Conservation (phyloP, 1,284 basidiomycete species). For the Malassezia brasiliensis region DNA sequence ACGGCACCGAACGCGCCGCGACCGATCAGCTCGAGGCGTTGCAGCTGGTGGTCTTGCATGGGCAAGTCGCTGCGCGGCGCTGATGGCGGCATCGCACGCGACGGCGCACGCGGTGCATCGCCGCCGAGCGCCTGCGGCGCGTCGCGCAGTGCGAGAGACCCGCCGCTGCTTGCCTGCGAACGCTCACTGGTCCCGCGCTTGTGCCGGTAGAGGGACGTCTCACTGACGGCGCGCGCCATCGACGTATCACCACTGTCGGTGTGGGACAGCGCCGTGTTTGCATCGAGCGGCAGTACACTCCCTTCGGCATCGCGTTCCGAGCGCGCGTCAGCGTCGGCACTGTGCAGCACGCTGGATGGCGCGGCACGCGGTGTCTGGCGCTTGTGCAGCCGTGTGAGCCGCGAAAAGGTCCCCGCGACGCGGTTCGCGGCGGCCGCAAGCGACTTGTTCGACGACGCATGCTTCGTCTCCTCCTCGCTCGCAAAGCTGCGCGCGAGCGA, state of each 20-base stretch:
- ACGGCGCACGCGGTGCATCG: background rate
- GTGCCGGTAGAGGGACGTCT: background rate
- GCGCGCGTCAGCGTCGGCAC: slow-evolving; percentile 2
- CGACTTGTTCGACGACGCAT: slow-evolving; percentile 1
- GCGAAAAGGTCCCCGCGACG: slow-evolving; percentile 14
- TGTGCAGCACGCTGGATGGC: background rate
- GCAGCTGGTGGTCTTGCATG: slow-evolving; percentile 22
- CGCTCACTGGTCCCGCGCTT: slow-evolving; percentile 5
- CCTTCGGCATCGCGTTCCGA: background rate
- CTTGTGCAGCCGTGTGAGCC: slow-evolving; percentile 11
- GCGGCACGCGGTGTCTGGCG: background rate
- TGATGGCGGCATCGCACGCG: background rate
- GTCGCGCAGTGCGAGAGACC: background rate
- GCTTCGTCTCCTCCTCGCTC: background rate
- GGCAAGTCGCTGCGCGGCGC: background rate
- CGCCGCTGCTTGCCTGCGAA: background rate
- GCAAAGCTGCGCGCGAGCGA: background rate
- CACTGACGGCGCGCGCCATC: background rate
- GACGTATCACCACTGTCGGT: background rate
- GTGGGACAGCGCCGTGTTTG: background rate
- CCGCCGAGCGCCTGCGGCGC: background rate
- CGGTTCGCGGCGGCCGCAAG: slow-evolving; percentile 11
- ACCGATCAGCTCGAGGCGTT: slow-evolving; percentile 41
- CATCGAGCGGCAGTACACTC: background rate
- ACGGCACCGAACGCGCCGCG: slow-evolving; percentile 46